Evolutionary conservation across 495 filamentous ascomycete species (phyloP), one percentile per base, ranked within the genome.

Genomic region (Hypoxylon cercidicola): DNA sequence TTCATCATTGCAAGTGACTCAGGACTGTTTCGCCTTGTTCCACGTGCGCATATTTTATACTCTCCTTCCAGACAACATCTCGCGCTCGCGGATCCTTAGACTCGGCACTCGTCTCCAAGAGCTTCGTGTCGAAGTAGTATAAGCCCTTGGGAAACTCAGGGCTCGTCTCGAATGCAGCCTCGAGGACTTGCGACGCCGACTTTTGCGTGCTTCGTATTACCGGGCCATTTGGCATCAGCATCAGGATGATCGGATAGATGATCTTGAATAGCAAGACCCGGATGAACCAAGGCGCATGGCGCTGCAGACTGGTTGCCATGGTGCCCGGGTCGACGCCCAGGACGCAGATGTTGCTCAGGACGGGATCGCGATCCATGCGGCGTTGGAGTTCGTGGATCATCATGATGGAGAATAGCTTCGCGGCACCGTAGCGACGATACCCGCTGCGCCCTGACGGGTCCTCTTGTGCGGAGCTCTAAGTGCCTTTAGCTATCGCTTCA

Each of bases 331-430:
- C 74, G 20, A 74, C 51, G 37, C 60, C 68, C 3, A 76, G 52
- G 20, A 76, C 32, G 16, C 47, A 68, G 46, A 76, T 59, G 0
- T 66, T 67, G 19, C 53, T 64, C 6, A 74, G 62, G 0, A 7
- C 45, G 4, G 71, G 60, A 52, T 73, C 74, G 3, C 12, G 13
- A 45, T 69, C 43, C 4, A 69, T 28, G 2, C 64, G 64, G 1
- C 3, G 30, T 39, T 67, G 64, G 4, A 67, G 58, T 25, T 62
- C 64, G 34, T 66, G 55, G 60, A 71, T 63, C 72, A 77, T 74
- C 74, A 78, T 78, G 28, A 78, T 59, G 10, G 64, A 6, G 57
- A 69, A 73, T 3, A 74, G 64, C 54, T 78, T 78, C 11, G 73
- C 50, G 0, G 73, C 73, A 6, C 72, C 75, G 56, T 78, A 78